phyloP scores from a whole-genome alignment of 208 protist species.

The Blastocrithidia nonstop region DNA sequence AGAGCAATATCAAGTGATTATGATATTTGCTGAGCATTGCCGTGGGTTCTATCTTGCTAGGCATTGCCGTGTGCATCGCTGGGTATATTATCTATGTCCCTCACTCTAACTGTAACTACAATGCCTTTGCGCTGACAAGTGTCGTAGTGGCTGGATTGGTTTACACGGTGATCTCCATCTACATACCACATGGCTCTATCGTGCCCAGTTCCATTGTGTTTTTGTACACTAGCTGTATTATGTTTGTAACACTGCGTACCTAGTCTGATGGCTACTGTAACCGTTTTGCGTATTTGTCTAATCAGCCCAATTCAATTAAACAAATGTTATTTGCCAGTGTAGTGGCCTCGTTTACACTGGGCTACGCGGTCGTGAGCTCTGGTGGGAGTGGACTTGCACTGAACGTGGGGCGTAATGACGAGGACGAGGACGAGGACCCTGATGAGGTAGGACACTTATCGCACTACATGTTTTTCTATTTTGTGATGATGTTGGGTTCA shows the following conservation, averaged over 20 bases:
- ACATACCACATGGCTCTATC: constrained; percentile 74
- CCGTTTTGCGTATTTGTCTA: constrained; percentile 11
- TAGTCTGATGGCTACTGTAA: constrained; percentile 48
- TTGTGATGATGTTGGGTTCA: constrained; percentile 84
- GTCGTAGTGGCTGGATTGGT: constrained; percentile 58
- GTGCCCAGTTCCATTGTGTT: constrained; percentile 87
- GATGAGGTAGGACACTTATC: constrained; percentile 65
- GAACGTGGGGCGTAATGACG: constrained; percentile 34
- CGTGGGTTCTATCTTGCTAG: constrained; percentile 22
- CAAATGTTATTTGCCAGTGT: constrained; percentile 46
- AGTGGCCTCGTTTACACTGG: constrained; percentile 47
- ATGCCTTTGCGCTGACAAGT: constrained; percentile 68
- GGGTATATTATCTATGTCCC: constrained; percentile 71
- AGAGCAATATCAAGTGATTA: constrained; percentile 68
- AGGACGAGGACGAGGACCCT: constrained; percentile 64
- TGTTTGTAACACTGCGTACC: constrained; percentile 76
- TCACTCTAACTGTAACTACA: constrained; percentile 67
- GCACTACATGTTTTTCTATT: constrained; percentile 88
- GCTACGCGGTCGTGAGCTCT: constrained; percentile 58
- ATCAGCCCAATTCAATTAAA: constrained; percentile 4
- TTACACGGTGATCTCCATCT: constrained; percentile 73
- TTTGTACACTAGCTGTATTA: constrained; percentile 71
- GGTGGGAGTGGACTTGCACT: constrained; percentile 45
- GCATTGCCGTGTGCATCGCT: constrained; percentile 18
- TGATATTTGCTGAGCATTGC: constrained; percentile 70